Conservation (phyloP, 306 rosid genomes). For the Pyrus pyrifolia region DNA sequence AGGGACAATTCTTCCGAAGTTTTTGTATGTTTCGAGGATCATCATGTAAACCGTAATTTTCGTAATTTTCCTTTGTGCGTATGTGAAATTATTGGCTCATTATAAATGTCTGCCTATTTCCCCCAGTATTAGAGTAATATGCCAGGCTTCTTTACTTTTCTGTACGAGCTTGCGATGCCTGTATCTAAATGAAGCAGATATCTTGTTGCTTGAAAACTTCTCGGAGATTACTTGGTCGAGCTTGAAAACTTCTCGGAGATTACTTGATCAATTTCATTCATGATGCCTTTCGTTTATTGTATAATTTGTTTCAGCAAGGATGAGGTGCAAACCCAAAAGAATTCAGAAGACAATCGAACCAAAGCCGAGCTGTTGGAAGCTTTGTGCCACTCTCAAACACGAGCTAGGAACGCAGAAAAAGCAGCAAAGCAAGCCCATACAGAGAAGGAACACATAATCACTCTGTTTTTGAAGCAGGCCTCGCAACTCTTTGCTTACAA, state of each 20-base stretch:
- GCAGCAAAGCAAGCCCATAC: conserved; percentile 69
- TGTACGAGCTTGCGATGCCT: neutral
- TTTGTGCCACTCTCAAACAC: conserved; percentile 77
- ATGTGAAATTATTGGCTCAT: neutral
- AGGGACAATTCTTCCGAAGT: neutral
- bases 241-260: neutral
- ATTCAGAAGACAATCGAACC: conserved; percentile 18
- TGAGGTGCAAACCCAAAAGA: conserved; percentile 9
- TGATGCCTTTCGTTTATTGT: neutral
- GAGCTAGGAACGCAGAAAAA: conserved; percentile 87
- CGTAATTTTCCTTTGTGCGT: too few relatives aligned
- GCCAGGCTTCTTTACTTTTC: neutral
- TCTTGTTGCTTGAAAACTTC: neutral
- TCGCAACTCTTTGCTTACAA: conserved; percentile 79
- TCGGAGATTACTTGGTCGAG: neutral
- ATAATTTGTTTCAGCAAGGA: conserved; percentile 11
- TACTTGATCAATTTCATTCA: neutral
- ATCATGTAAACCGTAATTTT: too few relatives aligned
- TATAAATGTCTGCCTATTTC: neutral
- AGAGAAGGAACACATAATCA: conserved; percentile 76
- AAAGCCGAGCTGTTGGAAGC: conserved; percentile 78
- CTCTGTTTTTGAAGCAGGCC: conserved; percentile 76
- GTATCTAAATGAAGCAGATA: neutral
- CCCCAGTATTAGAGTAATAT: neutral
- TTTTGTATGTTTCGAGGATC: neutral